A percentile compares a stretch with the other conserved stretches of the same genome.
Evolutionary conservation across 2,329 filamentous ascomycete genomes (phyloP).

Genomic region (Calycina marina): DNA sequence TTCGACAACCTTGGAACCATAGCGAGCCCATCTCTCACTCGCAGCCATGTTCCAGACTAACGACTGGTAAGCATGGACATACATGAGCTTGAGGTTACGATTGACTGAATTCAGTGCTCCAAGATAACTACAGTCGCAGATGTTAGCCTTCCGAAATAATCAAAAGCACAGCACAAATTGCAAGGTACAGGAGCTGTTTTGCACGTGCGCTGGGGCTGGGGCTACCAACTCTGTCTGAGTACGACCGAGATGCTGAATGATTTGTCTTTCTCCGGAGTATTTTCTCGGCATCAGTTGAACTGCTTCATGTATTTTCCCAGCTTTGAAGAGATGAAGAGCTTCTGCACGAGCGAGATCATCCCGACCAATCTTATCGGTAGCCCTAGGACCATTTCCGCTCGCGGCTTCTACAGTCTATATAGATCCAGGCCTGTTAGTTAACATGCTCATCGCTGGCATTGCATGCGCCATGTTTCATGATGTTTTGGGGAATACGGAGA

Average conservation of each 20-base stretch:
- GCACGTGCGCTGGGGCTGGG: too few relatives aligned
- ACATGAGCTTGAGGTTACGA: constrained; percentile 77
- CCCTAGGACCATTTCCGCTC: too few relatives aligned
- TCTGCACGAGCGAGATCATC: constrained; percentile 71
- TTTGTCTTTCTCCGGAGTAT: constrained; percentile 63
- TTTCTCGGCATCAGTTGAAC: constrained; percentile 59
- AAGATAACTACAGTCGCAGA: constrained; percentile 34
- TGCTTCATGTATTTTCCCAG: constrained; percentile 42
- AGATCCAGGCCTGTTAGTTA: too few relatives aligned
- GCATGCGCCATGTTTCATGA: too few relatives aligned
- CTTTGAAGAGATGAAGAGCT: constrained; percentile 62
- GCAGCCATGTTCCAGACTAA: constrained; percentile 84
- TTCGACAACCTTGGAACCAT: constrained; percentile 59
- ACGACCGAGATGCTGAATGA: constrained; percentile 59
- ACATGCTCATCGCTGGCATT: too few relatives aligned
- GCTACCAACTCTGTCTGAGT: constrained; percentile 37
- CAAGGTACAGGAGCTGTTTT: too few relatives aligned
- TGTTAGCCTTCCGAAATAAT: too few relatives aligned
- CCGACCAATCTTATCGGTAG: constrained; percentile 37
- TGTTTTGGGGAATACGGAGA: constrained; percentile 26
- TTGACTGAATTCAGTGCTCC: constrained; percentile 72
- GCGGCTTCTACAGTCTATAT: too few relatives aligned
- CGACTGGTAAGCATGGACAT: constrained; percentile 92
- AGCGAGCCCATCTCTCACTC: constrained; percentile 64
- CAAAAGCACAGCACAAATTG: too few relatives aligned